These are phyloP conservation scores for Suillus brevipes DNA, from an alignment of 768 basidiomycete genomes.

Conservation along the genomic window DNA sequence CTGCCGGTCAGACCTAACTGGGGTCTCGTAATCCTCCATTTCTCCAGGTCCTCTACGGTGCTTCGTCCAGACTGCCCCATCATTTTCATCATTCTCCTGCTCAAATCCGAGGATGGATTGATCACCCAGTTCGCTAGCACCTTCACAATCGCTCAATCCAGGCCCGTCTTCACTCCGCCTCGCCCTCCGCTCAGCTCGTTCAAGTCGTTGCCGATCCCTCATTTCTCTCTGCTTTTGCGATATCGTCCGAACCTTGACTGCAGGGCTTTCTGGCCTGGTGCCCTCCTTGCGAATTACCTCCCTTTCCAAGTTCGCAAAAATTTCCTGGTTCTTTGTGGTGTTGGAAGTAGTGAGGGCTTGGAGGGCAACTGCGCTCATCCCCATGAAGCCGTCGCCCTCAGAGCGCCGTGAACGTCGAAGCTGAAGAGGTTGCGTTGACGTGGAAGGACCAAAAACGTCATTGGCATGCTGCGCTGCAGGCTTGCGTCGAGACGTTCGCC, in stretches of 20 bases:
- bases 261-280: conserved; percentile 73
- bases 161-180: conserved; percentile 40
- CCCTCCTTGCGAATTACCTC: conserved; percentile 73
- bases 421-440: conserved; percentile 29
- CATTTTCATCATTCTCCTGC: conserved; percentile 27
- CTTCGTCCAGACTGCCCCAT: conserved; percentile 25
- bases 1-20: conserved; percentile 44
- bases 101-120: conserved; percentile 6
- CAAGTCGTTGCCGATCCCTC: conserved; percentile 49
- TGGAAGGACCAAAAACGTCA: conserved; percentile 39
- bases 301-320: conserved; percentile 60
- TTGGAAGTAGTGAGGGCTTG: conserved; percentile 72
- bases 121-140: conserved; percentile 19
- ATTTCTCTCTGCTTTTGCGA: conserved; percentile 69
- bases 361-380: conserved; percentile 69
- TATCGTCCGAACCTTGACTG: conserved; percentile 69
- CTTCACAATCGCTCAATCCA: conserved; percentile 30
- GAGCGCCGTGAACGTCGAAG: conserved; percentile 43
- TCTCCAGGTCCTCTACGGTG: conserved; percentile 76
- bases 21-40: conserved; percentile 78
- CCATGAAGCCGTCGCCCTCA: conserved; percentile 50
- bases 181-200: conserved; percentile 63
- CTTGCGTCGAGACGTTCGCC: conserved; percentile 58
- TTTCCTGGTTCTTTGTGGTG: conserved; percentile 71
- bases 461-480: conserved; percentile 32